Conservation (phyloP, 805 yeast genomes). For the Metschnikowia lunata region DNA sequence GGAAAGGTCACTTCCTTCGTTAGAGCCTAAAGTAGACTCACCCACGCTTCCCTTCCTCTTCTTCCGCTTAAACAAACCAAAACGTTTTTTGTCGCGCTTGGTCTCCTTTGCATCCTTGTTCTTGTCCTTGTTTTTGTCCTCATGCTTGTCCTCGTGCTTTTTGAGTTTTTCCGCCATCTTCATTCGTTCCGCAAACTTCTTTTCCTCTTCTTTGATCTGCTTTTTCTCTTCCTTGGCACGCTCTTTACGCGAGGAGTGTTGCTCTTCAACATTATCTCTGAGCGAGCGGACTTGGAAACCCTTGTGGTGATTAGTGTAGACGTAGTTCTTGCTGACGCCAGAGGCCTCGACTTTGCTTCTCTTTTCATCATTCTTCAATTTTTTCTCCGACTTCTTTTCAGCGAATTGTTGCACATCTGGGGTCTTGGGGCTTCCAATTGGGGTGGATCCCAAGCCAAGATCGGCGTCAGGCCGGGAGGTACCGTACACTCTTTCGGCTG, state of each 20-base stretch:
- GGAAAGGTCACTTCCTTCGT: neutral
- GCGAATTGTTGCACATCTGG: conserved; percentile 7
- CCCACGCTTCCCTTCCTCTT: conserved; percentile 9
- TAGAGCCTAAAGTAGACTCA: conserved; percentile 6
- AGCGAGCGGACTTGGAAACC: conserved; percentile 14
- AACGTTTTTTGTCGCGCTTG: conserved; percentile 8
- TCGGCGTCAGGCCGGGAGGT: neutral
- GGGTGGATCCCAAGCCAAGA: neutral
- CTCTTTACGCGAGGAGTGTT: conserved; percentile 8
- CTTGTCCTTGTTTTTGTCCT: conserved; percentile 8
- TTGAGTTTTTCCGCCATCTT: conserved; percentile 5
- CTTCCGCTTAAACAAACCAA: conserved; percentile 8
- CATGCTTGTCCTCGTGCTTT: conserved; percentile 10
- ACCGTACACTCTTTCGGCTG: conserved; percentile 55
- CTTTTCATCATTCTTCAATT: conserved; percentile 10
- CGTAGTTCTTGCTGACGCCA: conserved; percentile 14
- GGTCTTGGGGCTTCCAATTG: neutral
- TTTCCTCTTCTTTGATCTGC: conserved; percentile 10
- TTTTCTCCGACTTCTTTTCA: conserved; percentile 11
- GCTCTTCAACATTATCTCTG: conserved; percentile 7
- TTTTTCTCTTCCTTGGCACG: conserved; percentile 14
- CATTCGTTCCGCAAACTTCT: conserved; percentile 2
- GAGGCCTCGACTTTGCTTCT: conserved; percentile 11
- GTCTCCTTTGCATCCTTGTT: conserved; percentile 5
- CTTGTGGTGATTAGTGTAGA: conserved; percentile 17